Conservation (phyloP, 257 asterid species). For the Prunella vulgaris region DNA sequence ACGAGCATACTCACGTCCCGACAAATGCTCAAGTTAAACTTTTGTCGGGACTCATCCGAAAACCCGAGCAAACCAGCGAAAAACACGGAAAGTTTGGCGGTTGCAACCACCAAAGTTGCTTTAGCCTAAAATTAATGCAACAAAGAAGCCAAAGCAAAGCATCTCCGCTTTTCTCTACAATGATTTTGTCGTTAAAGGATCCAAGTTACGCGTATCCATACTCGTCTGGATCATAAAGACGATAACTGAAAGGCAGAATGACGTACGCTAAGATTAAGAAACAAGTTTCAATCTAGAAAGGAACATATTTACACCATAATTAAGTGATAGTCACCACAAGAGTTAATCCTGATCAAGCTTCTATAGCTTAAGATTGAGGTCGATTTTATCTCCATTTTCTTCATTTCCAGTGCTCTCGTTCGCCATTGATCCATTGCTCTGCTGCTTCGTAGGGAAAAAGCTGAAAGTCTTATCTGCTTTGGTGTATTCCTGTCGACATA, state of each 20-base stretch:
- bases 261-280: not conserved
- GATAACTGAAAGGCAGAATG: not conserved
- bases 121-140: conserved; percentile 4
- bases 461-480: conserved; percentile 32
- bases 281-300: not conserved
- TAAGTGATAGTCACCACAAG: not conserved
- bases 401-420: conserved; percentile 23
- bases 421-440: conserved; percentile 21
- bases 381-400: conserved; percentile 49
- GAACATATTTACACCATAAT: conserved; percentile 14
- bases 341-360: conserved; percentile 4
- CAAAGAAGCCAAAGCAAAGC: not conserved
- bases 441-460: conserved; percentile 55
- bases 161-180: not conserved
- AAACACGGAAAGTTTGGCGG: conserved; percentile 17
- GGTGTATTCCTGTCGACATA: conserved; percentile 35
- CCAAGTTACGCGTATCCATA: not conserved
- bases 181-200: not conserved
- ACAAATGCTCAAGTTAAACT: not conserved
- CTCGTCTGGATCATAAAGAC: conserved; percentile 10
- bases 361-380: conserved; percentile 69
- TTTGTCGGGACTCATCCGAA: not conserved
- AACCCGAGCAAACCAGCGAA: not conserved
- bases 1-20: not conserved
- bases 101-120: conserved; percentile 20